A percentile compares a stretch with the other conserved stretches of the same genome.
These are phyloP conservation scores for Phyllosticta citrichinensis DNA, from an alignment of 2,329 filamentous ascomycete genomes.

Conservation along the genomic window DNA sequence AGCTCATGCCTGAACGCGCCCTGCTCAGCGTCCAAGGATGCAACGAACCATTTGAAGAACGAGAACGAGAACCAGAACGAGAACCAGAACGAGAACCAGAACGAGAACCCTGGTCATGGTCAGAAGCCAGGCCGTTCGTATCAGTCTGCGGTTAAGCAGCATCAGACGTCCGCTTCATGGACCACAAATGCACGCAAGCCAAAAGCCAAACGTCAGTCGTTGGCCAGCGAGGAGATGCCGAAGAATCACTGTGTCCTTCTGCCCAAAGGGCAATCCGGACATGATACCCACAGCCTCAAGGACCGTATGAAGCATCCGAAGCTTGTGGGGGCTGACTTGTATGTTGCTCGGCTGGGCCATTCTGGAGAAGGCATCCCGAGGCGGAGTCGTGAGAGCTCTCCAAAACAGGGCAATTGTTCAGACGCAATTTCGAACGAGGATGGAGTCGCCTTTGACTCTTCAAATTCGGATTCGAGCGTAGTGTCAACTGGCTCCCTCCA, in stretches of 20 bases:
- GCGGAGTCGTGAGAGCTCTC: not conserved
- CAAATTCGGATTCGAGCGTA: not conserved
- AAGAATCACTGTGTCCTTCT: not conserved
- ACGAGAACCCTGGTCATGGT: not conserved
- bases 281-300: slow-evolving; percentile 14
- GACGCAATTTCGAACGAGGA: not conserved
- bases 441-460: not conserved
- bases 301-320: slow-evolving; percentile 38
- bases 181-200: not conserved
- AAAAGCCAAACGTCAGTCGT: slow-evolving; percentile 12
- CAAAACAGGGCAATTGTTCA: not conserved
- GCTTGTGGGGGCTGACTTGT: slow-evolving; percentile 42
- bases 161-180: too few species aligned
- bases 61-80: slow-evolving; percentile 18
- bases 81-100: not conserved
- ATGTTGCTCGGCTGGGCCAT: slow-evolving; percentile 37
- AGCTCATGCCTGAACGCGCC: slow-evolving; percentile 18
- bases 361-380: not conserved
- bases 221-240: too few species aligned
- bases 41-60: slow-evolving; percentile 17
- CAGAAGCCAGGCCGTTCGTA: not conserved
- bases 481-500: slow-evolving; percentile 30
- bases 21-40: slow-evolving; percentile 17
- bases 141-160: not conserved
- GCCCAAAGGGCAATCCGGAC: not conserved